Conservation (phyloP, 805 yeast genomes). For the Candida ascalaphidarum region DNA sequence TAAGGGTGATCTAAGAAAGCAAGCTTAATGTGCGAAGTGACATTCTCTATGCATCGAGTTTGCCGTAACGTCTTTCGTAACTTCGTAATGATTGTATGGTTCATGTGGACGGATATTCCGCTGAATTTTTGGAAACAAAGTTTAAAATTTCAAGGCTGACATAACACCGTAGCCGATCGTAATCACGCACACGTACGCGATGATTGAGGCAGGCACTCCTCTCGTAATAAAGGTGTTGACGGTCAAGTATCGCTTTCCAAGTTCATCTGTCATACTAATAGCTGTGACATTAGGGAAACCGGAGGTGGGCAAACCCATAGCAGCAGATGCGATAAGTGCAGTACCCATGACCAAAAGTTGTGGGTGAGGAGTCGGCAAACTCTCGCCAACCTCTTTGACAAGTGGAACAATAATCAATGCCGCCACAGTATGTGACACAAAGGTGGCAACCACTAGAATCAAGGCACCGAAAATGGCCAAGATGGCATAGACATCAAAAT, state of each 20-base stretch:
- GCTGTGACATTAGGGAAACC: slow-evolving; percentile 99
- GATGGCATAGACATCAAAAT: slow-evolving; percentile 64
- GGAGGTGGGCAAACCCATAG: slow-evolving; percentile 96
- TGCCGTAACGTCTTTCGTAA: too few relatives aligned
- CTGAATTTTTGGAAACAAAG: too few relatives aligned
- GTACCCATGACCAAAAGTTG: slow-evolving; percentile 62
- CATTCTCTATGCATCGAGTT: too few relatives aligned
- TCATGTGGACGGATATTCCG: too few relatives aligned
- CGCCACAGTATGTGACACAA: slow-evolving; percentile 95
- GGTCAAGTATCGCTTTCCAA: slow-evolving; percentile 83
- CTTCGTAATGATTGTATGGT: too few relatives aligned
- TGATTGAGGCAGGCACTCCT: slow-evolving; percentile 82
- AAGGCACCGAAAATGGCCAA: slow-evolving; percentile 53
- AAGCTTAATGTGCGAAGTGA: too few relatives aligned
- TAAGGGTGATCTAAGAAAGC: too few relatives aligned
- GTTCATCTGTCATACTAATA: slow-evolving; percentile 85
- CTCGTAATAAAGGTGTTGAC: slow-evolving; percentile 81
- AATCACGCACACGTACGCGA: slow-evolving; percentile 64
- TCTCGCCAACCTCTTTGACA: slow-evolving; percentile 81
- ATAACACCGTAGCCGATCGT: slow-evolving; percentile 75
- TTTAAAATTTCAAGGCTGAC: slow-evolving; percentile 14
- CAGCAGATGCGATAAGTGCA: slow-evolving; percentile 75
- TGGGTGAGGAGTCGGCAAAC: slow-evolving; percentile 74
- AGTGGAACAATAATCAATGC: slow-evolving; percentile 89
- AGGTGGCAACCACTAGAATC: slow-evolving; percentile 80